Evolutionary conservation across 108 stramenopile species (phyloP), one percentile per base, ranked within the genome.

Genomic region (Cyclostephanos tholiformis): DNA sequence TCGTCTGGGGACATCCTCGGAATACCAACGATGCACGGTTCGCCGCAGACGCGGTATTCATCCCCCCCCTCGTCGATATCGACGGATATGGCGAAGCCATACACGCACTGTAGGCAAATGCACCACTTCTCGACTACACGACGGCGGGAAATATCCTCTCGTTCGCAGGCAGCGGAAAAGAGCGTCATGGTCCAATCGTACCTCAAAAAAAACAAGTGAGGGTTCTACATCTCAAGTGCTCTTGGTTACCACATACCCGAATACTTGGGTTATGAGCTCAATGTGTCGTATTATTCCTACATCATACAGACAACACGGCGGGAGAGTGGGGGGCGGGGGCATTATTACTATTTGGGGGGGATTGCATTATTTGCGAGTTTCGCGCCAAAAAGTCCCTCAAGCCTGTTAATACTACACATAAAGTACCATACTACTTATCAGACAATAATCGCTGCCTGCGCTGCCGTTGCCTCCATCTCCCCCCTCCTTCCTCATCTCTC

Each of bases 261-360:
- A 60, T 60, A 60, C 59, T 60, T 60, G 65, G 65, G 65, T 65
- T 65, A 65, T 65, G 65, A 65, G 65, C 44, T 30, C 44, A 43
- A 6, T 7, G 1, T 9, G 9, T 23, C 64, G 64, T 49, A 49
- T 6, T 30, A 59, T 39, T 60, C 59, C 59, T 65, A 8, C n/a
- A n/a, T n/a, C n/a, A n/a, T n/a, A n/a, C n/a, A n/a, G n/a, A n/a
- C n/a, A n/a, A n/a, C n/a, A n/a, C n/a, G n/a, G n/a, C n/a, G n/a
- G n/a, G n/a, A n/a, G n/a, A n/a, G n/a, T n/a, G n/a, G n/a, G n/a
- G n/a, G n/a, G n/a, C n/a, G n/a, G n/a, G n/a, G n/a, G n/a, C n/a
- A n/a, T n/a, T n/a, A n/a, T n/a, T n/a, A n/a, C n/a, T n/a, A n/a
- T n/a, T n/a, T n/a, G n/a, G n/a, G n/a, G n/a, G n/a, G n/a, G n/a